Conservation (phyloP, 2,329 filamentous ascomycete species). For the Phaeosphaeria sp. region DNA sequence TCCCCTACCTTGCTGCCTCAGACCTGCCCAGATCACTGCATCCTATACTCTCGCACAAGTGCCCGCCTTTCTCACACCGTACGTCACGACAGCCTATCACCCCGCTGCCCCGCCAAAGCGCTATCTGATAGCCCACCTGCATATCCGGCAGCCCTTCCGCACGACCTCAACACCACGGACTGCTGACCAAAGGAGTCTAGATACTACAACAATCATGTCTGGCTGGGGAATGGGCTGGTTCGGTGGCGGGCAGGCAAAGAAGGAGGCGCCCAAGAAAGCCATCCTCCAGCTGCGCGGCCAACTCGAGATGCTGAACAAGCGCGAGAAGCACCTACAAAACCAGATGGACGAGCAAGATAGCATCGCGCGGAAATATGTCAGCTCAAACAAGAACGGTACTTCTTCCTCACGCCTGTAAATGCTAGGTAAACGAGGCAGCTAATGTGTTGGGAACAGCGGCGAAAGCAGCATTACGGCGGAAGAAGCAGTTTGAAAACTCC, state of each 20-base stretch:
- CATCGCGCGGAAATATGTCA: conserved; percentile 86
- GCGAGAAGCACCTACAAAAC: conserved; percentile 86
- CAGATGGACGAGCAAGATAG: conserved; percentile 94
- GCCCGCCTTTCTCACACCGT: conserved; percentile 6
- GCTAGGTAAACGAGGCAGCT: conserved; percentile 4
- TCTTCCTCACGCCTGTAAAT: conserved; percentile 9
- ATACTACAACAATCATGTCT: conserved; percentile 35
- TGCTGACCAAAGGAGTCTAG: conserved; percentile 7
- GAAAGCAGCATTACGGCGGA: conserved; percentile 86
- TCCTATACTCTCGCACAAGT: background rate
- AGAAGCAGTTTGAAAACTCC: conserved; percentile 92
- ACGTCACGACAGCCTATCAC: conserved; percentile 14
- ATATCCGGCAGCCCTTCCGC: conserved; percentile 3
- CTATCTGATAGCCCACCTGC: conserved; percentile 17
- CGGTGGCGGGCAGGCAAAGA: conserved; percentile 82
- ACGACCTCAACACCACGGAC: background rate
- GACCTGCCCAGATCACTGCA: conserved; percentile 1
- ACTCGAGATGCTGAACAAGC: conserved; percentile 97
- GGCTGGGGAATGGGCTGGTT: conserved; percentile 75
- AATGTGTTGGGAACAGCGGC: conserved; percentile 66
- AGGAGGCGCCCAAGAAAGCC: conserved; percentile 95
- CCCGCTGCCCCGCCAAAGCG: conserved; percentile 26
- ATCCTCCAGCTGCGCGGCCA: conserved; percentile 87
- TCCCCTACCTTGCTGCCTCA: conserved; percentile 15
- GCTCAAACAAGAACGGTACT: conserved; percentile 88